phyloP scores from a whole-genome alignment of 169 alveolate species.

The Eimeria sp. region DNA sequence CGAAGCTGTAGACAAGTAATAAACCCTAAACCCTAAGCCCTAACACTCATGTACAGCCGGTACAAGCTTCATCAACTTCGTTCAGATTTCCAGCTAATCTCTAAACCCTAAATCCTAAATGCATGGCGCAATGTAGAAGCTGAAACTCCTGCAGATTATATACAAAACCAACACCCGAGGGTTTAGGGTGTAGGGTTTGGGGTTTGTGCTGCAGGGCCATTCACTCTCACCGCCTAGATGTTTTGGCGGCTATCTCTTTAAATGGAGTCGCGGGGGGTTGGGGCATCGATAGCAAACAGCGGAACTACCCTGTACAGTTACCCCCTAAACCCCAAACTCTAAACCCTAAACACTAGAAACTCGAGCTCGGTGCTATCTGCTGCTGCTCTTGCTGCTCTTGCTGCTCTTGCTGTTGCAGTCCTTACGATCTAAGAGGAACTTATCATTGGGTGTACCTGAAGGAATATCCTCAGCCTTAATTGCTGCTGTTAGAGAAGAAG shows the following conservation, averaged over 20 bases:
- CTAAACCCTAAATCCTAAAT: conserved; percentile 19
- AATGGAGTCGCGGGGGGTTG: conserved; percentile 16
- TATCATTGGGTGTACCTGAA: background rate
- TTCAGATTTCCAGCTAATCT: too few relatives aligned
- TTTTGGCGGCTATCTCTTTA: conserved; percentile 24
- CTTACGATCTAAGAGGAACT: background rate
- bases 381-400: background rate
- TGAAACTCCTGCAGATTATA: too few relatives aligned
- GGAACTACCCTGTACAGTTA: conserved; percentile 32
- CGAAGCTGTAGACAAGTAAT: conserved; percentile 30
- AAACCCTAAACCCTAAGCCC: conserved; percentile 31
- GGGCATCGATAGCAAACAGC: conserved; percentile 37
- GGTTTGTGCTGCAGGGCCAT: conserved; percentile 40
- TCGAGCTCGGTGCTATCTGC: background rate
- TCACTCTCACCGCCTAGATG: background rate
- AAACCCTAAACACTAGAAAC: conserved; percentile 35
- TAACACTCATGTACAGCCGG: background rate
- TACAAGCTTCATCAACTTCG: too few relatives aligned
- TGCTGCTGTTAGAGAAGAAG: conserved; percentile 25
- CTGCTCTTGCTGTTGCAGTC: background rate
- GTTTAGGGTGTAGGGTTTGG: conserved; percentile 20
- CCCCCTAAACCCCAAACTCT: conserved; percentile 38
- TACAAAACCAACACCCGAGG: background rate
- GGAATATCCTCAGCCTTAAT: background rate
- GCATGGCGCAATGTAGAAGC: too few relatives aligned